These are phyloP conservation scores for Pseudogymnoascus sp. DNA, from an alignment of 2,329 filamentous ascomycete species.

Conservation along the genomic window DNA sequence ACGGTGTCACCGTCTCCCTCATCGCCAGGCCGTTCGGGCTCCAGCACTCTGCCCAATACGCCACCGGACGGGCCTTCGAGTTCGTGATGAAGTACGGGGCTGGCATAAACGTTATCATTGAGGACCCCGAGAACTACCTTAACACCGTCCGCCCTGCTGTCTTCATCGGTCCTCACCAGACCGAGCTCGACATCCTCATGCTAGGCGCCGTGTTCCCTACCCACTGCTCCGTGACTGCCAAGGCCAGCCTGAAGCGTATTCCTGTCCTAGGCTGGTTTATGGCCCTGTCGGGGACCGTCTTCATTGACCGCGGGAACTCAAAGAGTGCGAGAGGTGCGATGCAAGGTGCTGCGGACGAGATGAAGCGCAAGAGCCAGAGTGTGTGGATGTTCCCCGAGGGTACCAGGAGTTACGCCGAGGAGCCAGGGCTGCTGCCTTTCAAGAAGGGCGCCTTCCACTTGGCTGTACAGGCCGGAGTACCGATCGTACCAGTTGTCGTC, in stretches of 20 bases:
- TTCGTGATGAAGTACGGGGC: slow-evolving; percentile 68
- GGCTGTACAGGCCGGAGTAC: slow-evolving; percentile 87
- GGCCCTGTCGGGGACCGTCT: slow-evolving; percentile 79
- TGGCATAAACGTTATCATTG: slow-evolving; percentile 70
- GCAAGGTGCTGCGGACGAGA: slow-evolving; percentile 73
- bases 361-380: slow-evolving; percentile 64
- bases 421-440: slow-evolving; percentile 82
- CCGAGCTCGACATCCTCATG: slow-evolving; percentile 90
- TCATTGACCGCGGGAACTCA: slow-evolving; percentile 86
- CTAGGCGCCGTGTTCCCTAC: slow-evolving; percentile 82
- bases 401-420: slow-evolving; percentile 80
- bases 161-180: slow-evolving; percentile 93
- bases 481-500: slow-evolving; percentile 78
- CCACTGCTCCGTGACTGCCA: slow-evolving; percentile 89
- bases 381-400: slow-evolving; percentile 90
- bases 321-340: slow-evolving; percentile 80
- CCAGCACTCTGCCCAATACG: slow-evolving; percentile 78
- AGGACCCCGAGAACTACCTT: slow-evolving; percentile 55
- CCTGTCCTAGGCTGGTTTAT: slow-evolving; percentile 96
- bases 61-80: slow-evolving; percentile 72
- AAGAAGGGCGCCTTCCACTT: slow-evolving; percentile 99
- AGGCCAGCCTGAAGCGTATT: slow-evolving; percentile 70
- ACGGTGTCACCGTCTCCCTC: slow-evolving; percentile 71
- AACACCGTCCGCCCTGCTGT: slow-evolving; percentile 68
- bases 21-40: slow-evolving; percentile 64